Evolutionary conservation across 495 filamentous ascomycete genomes (phyloP).

Genomic region (Aspergillus coremiiformis): DNA sequence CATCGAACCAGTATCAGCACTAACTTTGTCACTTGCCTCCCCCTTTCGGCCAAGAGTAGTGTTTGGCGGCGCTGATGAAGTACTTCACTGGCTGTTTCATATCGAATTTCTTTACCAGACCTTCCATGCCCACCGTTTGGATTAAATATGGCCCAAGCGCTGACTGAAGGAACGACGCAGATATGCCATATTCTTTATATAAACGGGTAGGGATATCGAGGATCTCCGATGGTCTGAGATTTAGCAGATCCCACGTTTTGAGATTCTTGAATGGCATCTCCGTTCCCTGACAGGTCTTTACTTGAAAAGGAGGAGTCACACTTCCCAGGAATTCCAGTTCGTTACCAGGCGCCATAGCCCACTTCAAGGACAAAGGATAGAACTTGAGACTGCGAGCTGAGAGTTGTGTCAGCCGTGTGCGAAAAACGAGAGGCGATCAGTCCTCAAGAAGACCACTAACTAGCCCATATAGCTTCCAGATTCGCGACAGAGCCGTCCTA

Average conservation of each 20-base stretch:
- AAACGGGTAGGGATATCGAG: conserved; percentile 38
- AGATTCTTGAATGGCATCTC: conserved; percentile 30
- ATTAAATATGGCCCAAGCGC: conserved; percentile 32
- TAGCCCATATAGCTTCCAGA: conserved; percentile 40
- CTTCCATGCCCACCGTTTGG: conserved; percentile 33
- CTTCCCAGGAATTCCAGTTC: too few species aligned
- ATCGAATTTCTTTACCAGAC: conserved; percentile 16
- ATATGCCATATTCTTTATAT: conserved; percentile 30
- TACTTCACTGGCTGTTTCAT: conserved; percentile 26
- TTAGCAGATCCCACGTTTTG: conserved; percentile 33
- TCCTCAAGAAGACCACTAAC: not conserved
- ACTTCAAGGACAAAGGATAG: conserved; percentile 37
- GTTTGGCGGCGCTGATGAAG: conserved; percentile 28
- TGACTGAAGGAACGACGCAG: conserved; percentile 20
- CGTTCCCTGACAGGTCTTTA: conserved; percentile 26
- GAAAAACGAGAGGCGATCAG: not conserved
- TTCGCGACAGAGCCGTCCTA: too few species aligned
- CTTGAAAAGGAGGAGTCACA: conserved; percentile 24
- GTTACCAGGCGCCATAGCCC: conserved; percentile 27
- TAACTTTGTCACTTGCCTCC: conserved; percentile 23
- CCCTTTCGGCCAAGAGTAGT: conserved; percentile 45
- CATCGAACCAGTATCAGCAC: too few species aligned
- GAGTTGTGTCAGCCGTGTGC: not conserved
- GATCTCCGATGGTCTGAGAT: conserved; percentile 1
- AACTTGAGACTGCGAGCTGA: conserved; percentile 43